Conservation (phyloP, 2,329 filamentous ascomycete species). For the Paracorniculantispora psalliotae region DNA sequence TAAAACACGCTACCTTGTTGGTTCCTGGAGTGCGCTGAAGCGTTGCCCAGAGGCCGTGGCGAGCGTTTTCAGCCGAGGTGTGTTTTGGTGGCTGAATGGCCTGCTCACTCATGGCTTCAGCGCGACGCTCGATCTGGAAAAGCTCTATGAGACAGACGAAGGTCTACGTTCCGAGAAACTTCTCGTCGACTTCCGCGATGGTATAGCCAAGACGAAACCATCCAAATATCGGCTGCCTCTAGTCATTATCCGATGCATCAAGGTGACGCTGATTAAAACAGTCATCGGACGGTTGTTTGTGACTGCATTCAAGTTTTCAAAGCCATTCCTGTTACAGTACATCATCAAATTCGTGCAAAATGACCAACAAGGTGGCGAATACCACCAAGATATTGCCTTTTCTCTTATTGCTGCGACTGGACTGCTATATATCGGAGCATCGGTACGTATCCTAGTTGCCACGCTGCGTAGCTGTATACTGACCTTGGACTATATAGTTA, state of each 20-base stretch:
- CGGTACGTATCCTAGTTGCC: slow-evolving; percentile 11
- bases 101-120: slow-evolving; percentile 13
- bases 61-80: slow-evolving; percentile 16
- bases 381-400: slow-evolving; percentile 15
- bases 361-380: slow-evolving; percentile 5
- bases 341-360: slow-evolving; percentile 15
- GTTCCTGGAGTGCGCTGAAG: slow-evolving; percentile 18
- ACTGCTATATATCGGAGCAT: slow-evolving; percentile 17
- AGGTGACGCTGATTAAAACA: slow-evolving; percentile 17
- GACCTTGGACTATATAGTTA: slow-evolving; percentile 6
- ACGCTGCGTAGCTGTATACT: background rate
- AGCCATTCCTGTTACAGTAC: slow-evolving; percentile 21
- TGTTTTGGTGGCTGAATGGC: slow-evolving; percentile 22
- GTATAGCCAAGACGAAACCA: background rate
- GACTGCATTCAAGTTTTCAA: slow-evolving; percentile 20
- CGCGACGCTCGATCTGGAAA: slow-evolving; percentile 3
- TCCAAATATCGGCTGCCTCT: background rate
- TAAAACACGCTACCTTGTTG: slow-evolving; percentile 17
- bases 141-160: slow-evolving; percentile 9
- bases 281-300: slow-evolving; percentile 15
- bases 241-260: slow-evolving; percentile 5
- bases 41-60: slow-evolving; percentile 26
- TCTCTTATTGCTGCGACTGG: slow-evolving; percentile 18
- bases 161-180: slow-evolving; percentile 11
- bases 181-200: background rate